Evolutionary conservation across 768 basidiomycete genomes (phyloP).

Genomic region (Chlorophyllum brunneum): DNA sequence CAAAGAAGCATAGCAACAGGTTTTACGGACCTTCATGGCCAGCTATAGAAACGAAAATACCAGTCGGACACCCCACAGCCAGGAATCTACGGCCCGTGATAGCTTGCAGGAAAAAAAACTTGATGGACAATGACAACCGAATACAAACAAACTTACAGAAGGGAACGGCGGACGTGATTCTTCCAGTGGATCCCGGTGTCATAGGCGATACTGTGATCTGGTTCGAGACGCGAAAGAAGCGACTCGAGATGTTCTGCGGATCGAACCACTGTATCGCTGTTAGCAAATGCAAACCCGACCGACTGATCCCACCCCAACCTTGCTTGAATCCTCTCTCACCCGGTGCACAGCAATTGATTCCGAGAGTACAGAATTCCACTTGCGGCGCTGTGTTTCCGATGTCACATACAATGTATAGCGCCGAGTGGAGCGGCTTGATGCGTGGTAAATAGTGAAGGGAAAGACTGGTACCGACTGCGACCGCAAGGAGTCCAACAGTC

Average conservation of each 20-base stretch:
- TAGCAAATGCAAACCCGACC: not conserved
- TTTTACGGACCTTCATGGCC: constrained; percentile 48
- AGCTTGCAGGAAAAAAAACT: constrained; percentile 31
- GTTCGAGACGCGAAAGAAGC: constrained; percentile 51
- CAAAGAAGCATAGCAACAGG: constrained; percentile 18
- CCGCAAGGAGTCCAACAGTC: constrained; percentile 52
- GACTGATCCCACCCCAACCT: constrained; percentile 37
- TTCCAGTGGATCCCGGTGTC: constrained; percentile 47
- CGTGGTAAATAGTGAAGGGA: constrained; percentile 78
- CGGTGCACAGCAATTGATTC: constrained; percentile 63
- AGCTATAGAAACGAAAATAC: constrained; percentile 61
- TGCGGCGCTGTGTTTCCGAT: constrained; percentile 52
- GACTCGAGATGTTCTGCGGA: constrained; percentile 52
- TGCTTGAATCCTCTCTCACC: constrained; percentile 66
- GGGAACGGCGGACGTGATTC: constrained; percentile 52
- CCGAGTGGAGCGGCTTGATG: constrained; percentile 47
- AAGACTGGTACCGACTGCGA: constrained; percentile 54
- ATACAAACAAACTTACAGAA: constrained; percentile 49
- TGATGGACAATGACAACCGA: not conserved
- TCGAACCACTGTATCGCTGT: constrained; percentile 56
- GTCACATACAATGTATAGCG: constrained; percentile 71
- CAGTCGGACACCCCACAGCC: constrained; percentile 62
- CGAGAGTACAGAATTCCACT: constrained; percentile 59
- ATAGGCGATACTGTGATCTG: constrained; percentile 24
- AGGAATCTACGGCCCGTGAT: constrained; percentile 51